Evolutionary conservation across 2,329 filamentous ascomycete genomes (phyloP), one percentile per base, ranked within the genome.

Genomic region (Cladosporium velox): DNA sequence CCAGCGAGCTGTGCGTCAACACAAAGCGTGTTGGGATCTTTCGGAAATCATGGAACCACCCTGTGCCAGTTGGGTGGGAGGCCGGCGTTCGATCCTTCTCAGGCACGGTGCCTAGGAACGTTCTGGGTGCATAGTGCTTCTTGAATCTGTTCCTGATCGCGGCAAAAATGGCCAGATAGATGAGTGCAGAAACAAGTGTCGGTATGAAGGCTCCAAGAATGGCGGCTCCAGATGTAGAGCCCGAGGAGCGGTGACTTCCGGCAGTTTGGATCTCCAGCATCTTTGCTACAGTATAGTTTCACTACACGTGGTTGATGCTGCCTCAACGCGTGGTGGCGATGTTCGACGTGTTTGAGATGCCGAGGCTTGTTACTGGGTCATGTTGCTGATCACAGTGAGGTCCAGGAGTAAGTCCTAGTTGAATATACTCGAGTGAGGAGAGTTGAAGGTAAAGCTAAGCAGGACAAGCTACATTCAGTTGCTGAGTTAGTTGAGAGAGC

Each of bases 1-100:
- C 82, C 58, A 84, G 78, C 12, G 81, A 82, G 68, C 81, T 79
- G 71, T 82, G 81, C 68, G 81, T 78, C 57, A 84, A 77, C 26
- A 84, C 77, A 67, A 80, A 81, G 41, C 74, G 74, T 70, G 83
- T 81, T 34, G 77, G 73, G 54, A 83, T 79, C 71, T 69, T 72
- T 28, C 76, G 74, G 69, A 82, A 82, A 65, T 81, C 78, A 7
- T 75, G 77, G 61, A 87, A 80, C 85, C 86, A 88, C 54, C 70
- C 71, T 32, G 62, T 65, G 14, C 73, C 72, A 18, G 68, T 64
- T 1, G 71, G 68, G 21, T 67, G 67, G 18, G 70, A 70, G 3
- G 69, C 67, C 21, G 74, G 74, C 8, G 75, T 77, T 8, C 74
- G 69, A 60, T 77, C 68, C 66, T 76, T 75, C 59, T 74, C 72